phyloP scores from a whole-genome alignment of 1,139 yeast species.

The Sugiyamaella pinicola region DNA sequence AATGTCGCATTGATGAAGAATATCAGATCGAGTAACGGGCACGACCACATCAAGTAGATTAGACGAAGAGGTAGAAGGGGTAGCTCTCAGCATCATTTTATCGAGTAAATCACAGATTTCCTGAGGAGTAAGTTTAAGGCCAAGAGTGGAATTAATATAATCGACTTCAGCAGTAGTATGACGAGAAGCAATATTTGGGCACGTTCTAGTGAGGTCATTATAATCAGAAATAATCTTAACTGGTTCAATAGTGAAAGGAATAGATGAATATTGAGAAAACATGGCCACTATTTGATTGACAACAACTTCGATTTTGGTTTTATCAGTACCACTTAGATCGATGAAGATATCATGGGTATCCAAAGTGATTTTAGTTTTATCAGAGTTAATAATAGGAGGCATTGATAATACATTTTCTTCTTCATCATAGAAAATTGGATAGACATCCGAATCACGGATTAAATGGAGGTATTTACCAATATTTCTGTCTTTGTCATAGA shows the following conservation, averaged over 20 bases:
- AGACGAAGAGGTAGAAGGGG: constrained; percentile 51
- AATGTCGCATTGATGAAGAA: constrained; percentile 95
- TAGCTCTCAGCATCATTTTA: constrained; percentile 80
- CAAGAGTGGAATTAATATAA: constrained; percentile 91
- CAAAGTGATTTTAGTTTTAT: constrained; percentile 83
- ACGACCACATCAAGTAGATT: constrained; percentile 67
- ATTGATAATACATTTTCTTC: constrained; percentile 80
- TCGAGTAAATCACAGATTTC: constrained; percentile 69
- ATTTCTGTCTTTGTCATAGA: constrained; percentile 88
- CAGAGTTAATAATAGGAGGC: constrained; percentile 96
- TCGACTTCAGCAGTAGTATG: constrained; percentile 71
- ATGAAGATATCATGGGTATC: constrained; percentile 86
- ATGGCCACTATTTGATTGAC: constrained; percentile 90
- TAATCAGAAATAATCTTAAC: constrained; percentile 82
- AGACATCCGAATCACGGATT: constrained; percentile 84
- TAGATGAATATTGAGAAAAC: constrained; percentile 85
- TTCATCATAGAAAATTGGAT: constrained; percentile 85
- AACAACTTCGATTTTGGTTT: constrained; percentile 87
- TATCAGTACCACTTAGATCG: constrained; percentile 95
- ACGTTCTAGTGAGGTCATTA: constrained; percentile 72
- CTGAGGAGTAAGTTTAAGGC: constrained; percentile 67
- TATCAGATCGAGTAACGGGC: constrained; percentile 94
- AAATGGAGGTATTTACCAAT: constrained; percentile 86
- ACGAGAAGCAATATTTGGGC: constrained; percentile 75
- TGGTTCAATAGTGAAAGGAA: constrained; percentile 78